phyloP scores from a whole-genome alignment of 345 rosid species.

The Eucalyptus decipiens region DNA sequence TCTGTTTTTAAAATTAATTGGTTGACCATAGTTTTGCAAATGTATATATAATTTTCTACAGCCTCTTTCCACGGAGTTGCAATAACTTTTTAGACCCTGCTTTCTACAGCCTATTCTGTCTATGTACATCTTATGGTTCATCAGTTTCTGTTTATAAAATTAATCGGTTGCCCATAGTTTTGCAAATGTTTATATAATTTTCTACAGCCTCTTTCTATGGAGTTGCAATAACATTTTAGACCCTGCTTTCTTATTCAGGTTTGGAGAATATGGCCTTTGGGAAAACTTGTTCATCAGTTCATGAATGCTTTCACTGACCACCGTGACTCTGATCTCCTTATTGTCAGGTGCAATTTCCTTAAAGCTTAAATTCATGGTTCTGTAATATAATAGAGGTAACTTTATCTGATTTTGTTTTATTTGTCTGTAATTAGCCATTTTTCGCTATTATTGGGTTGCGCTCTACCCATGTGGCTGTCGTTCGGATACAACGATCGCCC shows the following conservation, averaged over 20 bases:
- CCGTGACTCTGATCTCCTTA: conserved; percentile 89
- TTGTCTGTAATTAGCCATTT: conserved; percentile 49
- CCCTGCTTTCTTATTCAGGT: conserved; percentile 30
- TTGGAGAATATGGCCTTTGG: conserved; percentile 86
- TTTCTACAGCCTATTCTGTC: neutral
- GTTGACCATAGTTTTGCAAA: neutral
- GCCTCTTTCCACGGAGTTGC: neutral
- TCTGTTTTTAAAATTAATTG: neutral
- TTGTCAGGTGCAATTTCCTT: conserved; percentile 50
- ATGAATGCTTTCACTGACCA: conserved; percentile 98
- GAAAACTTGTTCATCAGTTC: conserved; percentile 64
- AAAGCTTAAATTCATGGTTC: neutral
- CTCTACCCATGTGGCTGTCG: conserved; percentile 98
- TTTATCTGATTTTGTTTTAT: neutral
- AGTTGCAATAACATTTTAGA: neutral
- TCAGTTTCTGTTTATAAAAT: neutral
- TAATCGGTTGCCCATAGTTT: neutral
- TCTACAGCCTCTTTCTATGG: neutral
- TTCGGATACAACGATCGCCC: conserved; percentile 91
- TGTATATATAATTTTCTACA: neutral
- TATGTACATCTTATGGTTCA: neutral
- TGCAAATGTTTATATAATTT: neutral
- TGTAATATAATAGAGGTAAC: neutral
- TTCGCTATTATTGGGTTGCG: conserved; percentile 90
- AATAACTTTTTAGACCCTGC: neutral